phyloP scores from a whole-genome alignment of 495 filamentous ascomycete species.

The Terfezia claveryi region DNA sequence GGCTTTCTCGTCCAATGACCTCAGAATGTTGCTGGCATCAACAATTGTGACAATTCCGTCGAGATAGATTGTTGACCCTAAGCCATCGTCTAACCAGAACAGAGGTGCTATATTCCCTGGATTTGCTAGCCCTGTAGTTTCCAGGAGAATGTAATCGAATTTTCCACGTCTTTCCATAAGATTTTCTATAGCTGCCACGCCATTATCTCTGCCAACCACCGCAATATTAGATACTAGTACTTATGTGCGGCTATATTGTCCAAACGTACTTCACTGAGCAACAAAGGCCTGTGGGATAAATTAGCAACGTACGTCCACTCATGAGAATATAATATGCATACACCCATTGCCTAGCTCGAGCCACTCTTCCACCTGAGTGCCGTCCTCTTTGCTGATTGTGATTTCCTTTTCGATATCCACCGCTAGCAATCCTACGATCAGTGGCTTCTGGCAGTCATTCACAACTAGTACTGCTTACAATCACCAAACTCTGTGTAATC shows the following conservation, averaged over 20 bases:
- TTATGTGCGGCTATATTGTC: background rate
- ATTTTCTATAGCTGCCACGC: conserved; percentile 81
- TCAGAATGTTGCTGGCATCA: conserved; percentile 78
- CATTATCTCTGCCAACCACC: conserved; percentile 41
- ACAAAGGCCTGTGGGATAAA: conserved; percentile 35
- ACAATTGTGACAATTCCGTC: conserved; percentile 93
- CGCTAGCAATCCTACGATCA: conserved; percentile 27
- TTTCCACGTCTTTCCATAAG: conserved; percentile 85
- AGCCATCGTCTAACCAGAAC: conserved; percentile 91
- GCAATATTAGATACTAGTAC: background rate
- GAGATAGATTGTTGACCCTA: conserved; percentile 83
- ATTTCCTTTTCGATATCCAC: conserved; percentile 85
- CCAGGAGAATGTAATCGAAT: conserved; percentile 95
- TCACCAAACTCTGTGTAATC: conserved; percentile 66
- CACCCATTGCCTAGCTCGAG: conserved; percentile 90
- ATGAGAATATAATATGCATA: conserved; percentile 5
- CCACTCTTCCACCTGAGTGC: conserved; percentile 80
- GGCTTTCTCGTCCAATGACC: conserved; percentile 51
- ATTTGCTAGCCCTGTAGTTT: conserved; percentile 88
- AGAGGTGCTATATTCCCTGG: conserved; percentile 87
- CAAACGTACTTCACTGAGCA: conserved; percentile 72
- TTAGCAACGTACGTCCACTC: background rate
- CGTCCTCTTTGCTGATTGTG: conserved; percentile 55
- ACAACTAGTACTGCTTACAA: conserved; percentile 32
- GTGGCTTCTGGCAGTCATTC: background rate